These are phyloP conservation scores for Fusarium mexicanum DNA, from an alignment of 2,329 filamentous ascomycete species.

Conservation along the genomic window DNA sequence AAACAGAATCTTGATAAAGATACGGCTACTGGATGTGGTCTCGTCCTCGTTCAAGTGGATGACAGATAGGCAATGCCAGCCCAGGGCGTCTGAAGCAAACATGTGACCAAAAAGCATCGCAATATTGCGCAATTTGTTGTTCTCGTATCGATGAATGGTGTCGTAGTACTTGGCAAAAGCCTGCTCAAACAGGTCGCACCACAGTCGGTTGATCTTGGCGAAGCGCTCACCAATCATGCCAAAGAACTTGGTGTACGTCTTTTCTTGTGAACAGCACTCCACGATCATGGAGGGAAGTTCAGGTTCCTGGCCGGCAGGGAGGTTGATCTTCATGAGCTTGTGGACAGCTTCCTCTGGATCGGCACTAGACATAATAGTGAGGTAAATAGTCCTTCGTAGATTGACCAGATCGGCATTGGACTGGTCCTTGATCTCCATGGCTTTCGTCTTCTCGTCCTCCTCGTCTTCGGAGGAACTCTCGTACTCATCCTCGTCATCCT, in stretches of 20 bases:
- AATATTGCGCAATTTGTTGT: conserved; percentile 93
- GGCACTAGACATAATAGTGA: conserved; percentile 96
- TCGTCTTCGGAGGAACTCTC: conserved; percentile 77
- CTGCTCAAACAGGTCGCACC: conserved; percentile 92
- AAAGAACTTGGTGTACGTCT: conserved; percentile 97
- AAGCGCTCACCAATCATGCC: conserved; percentile 94
- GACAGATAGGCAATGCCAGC: conserved; percentile 87
- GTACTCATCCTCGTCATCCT: conserved; percentile 69
- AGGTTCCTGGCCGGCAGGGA: conserved; percentile 85
- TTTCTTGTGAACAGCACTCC: conserved; percentile 95
- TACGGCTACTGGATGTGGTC: conserved; percentile 94
- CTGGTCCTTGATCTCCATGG: conserved; percentile 96
- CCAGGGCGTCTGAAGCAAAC: conserved; percentile 85
- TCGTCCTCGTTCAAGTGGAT: conserved; percentile 96
- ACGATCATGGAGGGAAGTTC: conserved; percentile 97
- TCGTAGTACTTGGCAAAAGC: conserved; percentile 94
- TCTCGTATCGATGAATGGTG: conserved; percentile 96
- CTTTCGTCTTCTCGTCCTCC: conserved; percentile 80
- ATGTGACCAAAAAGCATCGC: conserved; percentile 95
- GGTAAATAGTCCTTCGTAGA: conserved; percentile 90
- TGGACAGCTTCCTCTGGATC: conserved; percentile 97
- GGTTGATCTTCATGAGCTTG: conserved; percentile 93
- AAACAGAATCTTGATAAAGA: conserved; percentile 98
- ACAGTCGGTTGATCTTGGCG: conserved; percentile 93
- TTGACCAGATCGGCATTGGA: conserved; percentile 96